Evolutionary conservation across 192 early-diverging fungal genomes (phyloP), one percentile per base, ranked within the genome.

Genomic region (Backusella mclennaniae): DNA sequence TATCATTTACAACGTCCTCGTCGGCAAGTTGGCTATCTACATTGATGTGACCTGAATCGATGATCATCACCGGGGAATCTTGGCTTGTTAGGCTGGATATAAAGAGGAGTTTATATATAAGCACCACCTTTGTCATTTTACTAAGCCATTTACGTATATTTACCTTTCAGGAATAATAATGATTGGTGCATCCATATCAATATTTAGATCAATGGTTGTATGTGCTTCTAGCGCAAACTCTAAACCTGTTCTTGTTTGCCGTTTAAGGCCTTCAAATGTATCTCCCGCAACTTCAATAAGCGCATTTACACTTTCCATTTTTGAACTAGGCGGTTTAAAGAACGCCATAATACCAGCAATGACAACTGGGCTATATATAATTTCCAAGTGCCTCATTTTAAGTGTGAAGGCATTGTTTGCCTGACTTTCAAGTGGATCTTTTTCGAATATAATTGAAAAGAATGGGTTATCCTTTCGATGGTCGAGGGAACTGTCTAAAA

Each of bases 101-200:
- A 69, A 73, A 26, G 0, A 33, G 31, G 15, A 2, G 33, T 33
- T 29, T 19, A 56, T 53, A 53, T 23, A 35, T 63, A 41, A 44
- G 33, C 23, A 69, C 15, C n/a, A 26, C 8, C n/a, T 53, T 46
- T 63, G 56, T 26, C 21, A 4, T 63, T 14, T 52, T 7, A 15
- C 19, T 19, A 44, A 19, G 1, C 6, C 33, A 39, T 2, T 12
- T 31, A n/a, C 12, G 23, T n/a, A 33, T 4, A 33, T 38, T 71
- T 78, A 78, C 76, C 73, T 80, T 74, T 88, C 85, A 19, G 94
- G 95, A 6, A 97, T 80, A 15, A 96, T 83, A 84, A 97, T 88
- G 35, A 96, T 89, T 0, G 96, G 96, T 6, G 96, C 96, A 73
- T 94, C 93, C 72, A 94, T 85, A 74, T 97, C 92, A 9, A 97